Evolutionary conservation across 2,329 filamentous ascomycete genomes (phyloP), one percentile per base, ranked within the genome.

Genomic region (Colletotrichum sp.): DNA sequence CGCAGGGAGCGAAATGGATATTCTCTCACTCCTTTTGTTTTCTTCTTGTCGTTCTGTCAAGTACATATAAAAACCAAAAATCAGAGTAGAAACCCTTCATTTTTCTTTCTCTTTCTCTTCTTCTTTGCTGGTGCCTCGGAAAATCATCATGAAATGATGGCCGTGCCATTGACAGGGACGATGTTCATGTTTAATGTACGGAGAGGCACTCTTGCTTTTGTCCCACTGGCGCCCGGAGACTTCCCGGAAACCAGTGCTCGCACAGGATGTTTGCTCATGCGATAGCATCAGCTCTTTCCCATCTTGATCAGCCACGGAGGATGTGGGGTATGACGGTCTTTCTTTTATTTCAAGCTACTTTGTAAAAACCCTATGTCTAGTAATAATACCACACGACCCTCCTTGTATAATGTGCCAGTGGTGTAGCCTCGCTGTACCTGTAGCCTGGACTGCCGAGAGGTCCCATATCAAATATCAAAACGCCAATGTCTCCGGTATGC

Each of bases 401-500:
- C 61, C 64, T 64, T 68, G 43, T 75, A 28, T 59, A 59, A 18
- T 73, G 55, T 64, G 16, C 24, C 32, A 48, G n/a, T 52, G 43
- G 43, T 24, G 43, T 21, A 52, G 43, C n/a, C 10, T 52, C n/a
- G 43, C 32, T 36, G 24, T 64, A n/a, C 32, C 48, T 66, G n/a
- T 52, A 36, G 26, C 60, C 48, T 48, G 21, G 18, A 28, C 26
- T 36, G 68, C 61, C n/a, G 59, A 64, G 34, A 34, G 26, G 36
- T 34, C 32, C 24, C 12, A 5, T 26, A 39, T 43, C 32, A 55
- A 57, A 55, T 8, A 36, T 57, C 39, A 72, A 72, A 75, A 75
- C 73, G 73, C 73, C 69, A 57, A 24, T 75, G 39, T 72, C 43
- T 52, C 69, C 73, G 32, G 55, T 67, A 75, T 75, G 73, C 69